These are phyloP conservation scores for Plasmodium yoelii DNA, from an alignment of 169 alveolate species.

Conservation along the genomic window DNA sequence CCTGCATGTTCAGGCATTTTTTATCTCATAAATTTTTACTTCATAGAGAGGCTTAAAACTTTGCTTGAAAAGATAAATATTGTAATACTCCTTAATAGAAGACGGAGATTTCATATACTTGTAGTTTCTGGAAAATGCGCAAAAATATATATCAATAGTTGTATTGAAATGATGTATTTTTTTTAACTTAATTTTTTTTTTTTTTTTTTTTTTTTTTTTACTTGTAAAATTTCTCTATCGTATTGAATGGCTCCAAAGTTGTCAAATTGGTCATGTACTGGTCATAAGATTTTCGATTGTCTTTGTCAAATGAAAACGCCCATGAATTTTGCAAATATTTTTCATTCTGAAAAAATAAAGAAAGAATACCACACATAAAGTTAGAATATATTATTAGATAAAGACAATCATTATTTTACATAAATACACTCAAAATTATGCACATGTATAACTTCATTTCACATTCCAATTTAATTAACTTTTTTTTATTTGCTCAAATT, in stretches of 20 bases:
- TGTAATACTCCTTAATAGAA: conserved; percentile 54
- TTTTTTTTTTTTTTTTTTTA: not conserved
- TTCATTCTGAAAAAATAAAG: conserved; percentile 24
- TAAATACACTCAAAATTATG: no score
- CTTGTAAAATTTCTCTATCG: conserved; percentile 74
- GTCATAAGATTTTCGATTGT: conserved; percentile 41
- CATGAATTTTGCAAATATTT: conserved; percentile 61
- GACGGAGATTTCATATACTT: conserved; percentile 74
- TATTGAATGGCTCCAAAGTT: conserved; percentile 52
- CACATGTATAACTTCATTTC: no score
- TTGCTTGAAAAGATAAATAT: conserved; percentile 66
- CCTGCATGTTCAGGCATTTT: not conserved
- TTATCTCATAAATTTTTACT: conserved; percentile 18
- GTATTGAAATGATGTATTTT: not conserved
- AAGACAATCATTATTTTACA: no score
- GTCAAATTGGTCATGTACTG: conserved; percentile 24
- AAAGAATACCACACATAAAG: not conserved
- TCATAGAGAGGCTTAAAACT: conserved; percentile 51
- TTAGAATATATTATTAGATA: not conserved
- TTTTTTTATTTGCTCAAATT: conserved; percentile 10
- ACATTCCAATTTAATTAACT: no score
- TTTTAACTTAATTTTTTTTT: not conserved
- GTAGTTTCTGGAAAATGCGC: conserved; percentile 41
- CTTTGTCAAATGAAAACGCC: conserved; percentile 61
- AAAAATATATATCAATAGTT: not conserved